These are phyloP conservation scores for Cryptosporidium bovis DNA, from an alignment of 169 alveolate genomes.

Conservation along the genomic window DNA sequence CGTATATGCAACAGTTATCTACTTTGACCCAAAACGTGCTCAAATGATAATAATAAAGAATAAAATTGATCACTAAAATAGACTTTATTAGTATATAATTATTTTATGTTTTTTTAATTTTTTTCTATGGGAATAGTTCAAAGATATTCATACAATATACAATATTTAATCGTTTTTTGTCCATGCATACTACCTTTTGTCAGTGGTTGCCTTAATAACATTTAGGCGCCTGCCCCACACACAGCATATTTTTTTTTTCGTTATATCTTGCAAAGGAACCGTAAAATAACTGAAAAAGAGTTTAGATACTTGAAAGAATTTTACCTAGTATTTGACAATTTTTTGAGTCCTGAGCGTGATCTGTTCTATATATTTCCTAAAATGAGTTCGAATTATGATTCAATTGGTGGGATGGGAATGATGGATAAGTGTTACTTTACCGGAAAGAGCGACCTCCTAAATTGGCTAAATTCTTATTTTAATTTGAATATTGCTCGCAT, in stretches of 20 bases:
- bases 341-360: background rate
- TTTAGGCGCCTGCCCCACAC: conserved; percentile 74
- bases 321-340: background rate
- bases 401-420: conserved; percentile 80
- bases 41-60: conserved; percentile 40
- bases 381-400: conserved; percentile 53
- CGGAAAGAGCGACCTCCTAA: conserved; percentile 89
- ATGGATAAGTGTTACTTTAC: conserved; percentile 92
- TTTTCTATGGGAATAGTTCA: background rate
- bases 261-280: background rate
- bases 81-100: background rate
- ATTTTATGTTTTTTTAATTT: background rate
- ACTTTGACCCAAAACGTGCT: conserved; percentile 63
- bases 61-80: conserved; percentile 33
- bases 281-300: background rate
- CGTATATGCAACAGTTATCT: conserved; percentile 19
- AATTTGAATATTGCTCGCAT: conserved; percentile 88
- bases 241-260: conserved; percentile 27
- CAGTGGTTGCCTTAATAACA: background rate
- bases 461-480: conserved; percentile 89
- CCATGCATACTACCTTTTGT: too few species aligned
- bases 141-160: background rate
- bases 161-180: too few species aligned
- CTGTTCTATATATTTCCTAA: background rate
- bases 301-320: background rate